phyloP scores from a whole-genome alignment of 176 grass and related monocot species.

The Pontederia crassipes region DNA sequence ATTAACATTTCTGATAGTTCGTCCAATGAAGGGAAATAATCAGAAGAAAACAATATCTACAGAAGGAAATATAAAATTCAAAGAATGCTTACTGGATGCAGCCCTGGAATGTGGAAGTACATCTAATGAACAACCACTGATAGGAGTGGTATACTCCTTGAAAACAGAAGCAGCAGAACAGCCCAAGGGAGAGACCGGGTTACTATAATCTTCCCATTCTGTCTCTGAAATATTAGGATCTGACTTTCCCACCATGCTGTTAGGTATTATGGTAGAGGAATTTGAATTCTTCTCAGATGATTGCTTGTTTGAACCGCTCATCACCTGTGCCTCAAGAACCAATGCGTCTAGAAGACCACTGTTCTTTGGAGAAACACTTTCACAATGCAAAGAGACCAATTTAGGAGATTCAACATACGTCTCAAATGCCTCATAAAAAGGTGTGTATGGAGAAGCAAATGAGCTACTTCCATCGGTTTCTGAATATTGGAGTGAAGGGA shows the following conservation, averaged over 20 bases:
- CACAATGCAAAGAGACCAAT: conserved; percentile 46
- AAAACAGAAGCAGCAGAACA: conserved; percentile 24
- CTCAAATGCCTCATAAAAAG: conserved; percentile 44
- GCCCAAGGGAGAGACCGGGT: conserved; percentile 16
- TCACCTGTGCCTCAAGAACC: conserved; percentile 50
- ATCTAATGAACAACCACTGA: conserved; percentile 36
- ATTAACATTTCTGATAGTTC: too few relatives aligned
- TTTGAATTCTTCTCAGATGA: conserved; percentile 43
- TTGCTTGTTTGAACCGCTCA: conserved; percentile 41
- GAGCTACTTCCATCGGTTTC: conserved; percentile 67
- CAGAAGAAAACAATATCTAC: not conserved
- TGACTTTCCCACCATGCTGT: conserved; percentile 25
- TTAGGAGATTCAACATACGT: conserved; percentile 43
- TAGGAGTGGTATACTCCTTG: conserved; percentile 23
- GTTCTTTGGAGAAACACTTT: conserved; percentile 38
- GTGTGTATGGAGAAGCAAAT: conserved; percentile 43
- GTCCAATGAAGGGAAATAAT: too few relatives aligned
- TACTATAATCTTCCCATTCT: conserved; percentile 34
- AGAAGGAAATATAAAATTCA: conserved; percentile 29
- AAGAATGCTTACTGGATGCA: conserved; percentile 21
- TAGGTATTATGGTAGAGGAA: conserved; percentile 47
- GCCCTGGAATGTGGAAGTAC: conserved; percentile 28
- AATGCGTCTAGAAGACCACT: conserved; percentile 82
- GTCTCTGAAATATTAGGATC: conserved; percentile 44
- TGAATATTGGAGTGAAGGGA: conserved; percentile 99